Evolutionary conservation across 768 basidiomycete species (phyloP), one percentile per base, ranked within the genome.

Genomic region (Amanita pseudoporphyria): DNA sequence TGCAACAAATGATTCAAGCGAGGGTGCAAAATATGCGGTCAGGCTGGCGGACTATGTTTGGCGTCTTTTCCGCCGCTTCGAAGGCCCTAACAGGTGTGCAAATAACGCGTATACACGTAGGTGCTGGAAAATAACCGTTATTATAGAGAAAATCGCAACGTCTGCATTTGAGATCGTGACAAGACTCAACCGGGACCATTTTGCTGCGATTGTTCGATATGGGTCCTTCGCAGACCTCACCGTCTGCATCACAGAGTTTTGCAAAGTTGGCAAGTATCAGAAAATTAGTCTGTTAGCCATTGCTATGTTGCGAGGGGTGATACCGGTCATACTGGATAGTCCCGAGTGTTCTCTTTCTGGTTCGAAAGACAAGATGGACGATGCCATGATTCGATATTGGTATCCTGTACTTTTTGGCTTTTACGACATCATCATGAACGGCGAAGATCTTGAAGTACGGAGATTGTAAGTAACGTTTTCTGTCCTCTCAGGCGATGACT

Each of bases 401-500:
- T 93, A 88, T 71, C 96, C 96, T 0, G 82, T 91, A 1, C 72
- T 98, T 32, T 95, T 98, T 61, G 87, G 88, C n/a, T 98, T 97
- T 71, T 97, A 94, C 66, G 96, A 98, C 64, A 95, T 99, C 48
- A 95, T 99, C 62, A 98, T 99, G 95, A 98, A 96, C 54, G 96
- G 92, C 14, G 96, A 98, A 64, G 96, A 99, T 60, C 70, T 99
- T 22, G 96, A 99, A 77, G 93, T 99, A 46, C 82, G 96, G 57
- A 79, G 94, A 61, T 65, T 97, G 96, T 99, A 62, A 69, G 91
- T 73, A 24, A 10, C n/a, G 36, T 22, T 6, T 22, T 3, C 9
- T 21, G 5, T n/a, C 22, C 7, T 47, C 26, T 18, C 16, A 16
- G 22, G 10, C 3, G 22, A 18, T 16, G 13, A 13, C 45, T 47